Percentiles rank a stretch among this genome's conserved stretches.
Conservation (phyloP, 1,284 basidiomycete species). For the Exobasidium cylindrosporum region DNA sequence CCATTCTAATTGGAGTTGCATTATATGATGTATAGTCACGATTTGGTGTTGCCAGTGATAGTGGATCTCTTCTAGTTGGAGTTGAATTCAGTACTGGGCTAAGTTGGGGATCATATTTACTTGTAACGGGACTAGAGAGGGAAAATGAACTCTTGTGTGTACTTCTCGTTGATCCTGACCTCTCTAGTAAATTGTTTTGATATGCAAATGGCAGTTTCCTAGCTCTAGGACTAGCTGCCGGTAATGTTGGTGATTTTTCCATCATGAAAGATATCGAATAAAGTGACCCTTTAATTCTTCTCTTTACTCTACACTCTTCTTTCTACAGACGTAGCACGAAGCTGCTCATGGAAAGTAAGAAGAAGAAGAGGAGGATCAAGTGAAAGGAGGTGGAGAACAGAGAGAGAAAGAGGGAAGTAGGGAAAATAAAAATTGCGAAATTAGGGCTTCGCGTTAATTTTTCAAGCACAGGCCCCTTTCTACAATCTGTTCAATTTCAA, state of each 20-base stretch:
- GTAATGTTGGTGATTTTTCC: conserved; percentile 15
- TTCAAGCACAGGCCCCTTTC: too few species aligned
- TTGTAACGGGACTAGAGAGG: conserved; percentile 18
- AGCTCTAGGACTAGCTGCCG: conserved; percentile 33
- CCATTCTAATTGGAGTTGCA: neutral
- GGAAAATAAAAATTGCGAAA: neutral
- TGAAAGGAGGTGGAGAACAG: too few species aligned
- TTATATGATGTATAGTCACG: neutral
- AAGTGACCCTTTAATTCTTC: too few species aligned
- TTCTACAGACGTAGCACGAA: too few species aligned
- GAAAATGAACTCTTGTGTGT: conserved; percentile 23
- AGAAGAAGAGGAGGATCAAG: too few species aligned
- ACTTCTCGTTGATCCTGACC: conserved; percentile 39
- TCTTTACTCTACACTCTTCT: too few species aligned
- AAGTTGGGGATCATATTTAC: neutral
- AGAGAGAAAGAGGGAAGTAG: conserved; percentile 3
- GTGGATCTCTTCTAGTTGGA: neutral
- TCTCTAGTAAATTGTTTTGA: conserved; percentile 46
- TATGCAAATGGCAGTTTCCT: conserved; percentile 44
- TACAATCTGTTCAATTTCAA: too few species aligned
- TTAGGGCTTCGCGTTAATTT: too few species aligned
- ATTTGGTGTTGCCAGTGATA: neutral
- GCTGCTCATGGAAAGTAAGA: too few species aligned
- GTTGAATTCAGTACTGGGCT: neutral
- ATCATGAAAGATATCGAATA: conserved; percentile 6